Conservation (phyloP, 108 stramenopile genomes). For the Nitzschia putrida region DNA sequence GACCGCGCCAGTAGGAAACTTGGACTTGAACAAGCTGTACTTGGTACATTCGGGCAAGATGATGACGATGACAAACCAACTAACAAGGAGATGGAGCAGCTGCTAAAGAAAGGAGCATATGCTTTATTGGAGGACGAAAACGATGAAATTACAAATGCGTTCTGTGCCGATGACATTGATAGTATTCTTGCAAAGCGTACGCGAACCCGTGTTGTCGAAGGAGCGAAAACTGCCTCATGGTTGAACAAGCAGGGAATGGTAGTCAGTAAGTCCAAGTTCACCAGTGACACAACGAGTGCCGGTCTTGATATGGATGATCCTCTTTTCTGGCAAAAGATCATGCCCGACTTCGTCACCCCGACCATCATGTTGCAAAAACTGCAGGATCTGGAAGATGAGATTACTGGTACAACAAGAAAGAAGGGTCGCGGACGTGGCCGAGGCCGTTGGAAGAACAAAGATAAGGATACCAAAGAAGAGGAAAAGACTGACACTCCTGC, state of each 20-base stretch:
- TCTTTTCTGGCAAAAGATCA: conserved; percentile 93
- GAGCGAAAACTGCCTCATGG: conserved; percentile 88
- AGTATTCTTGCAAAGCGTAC: conserved; percentile 85
- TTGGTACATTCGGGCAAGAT: conserved; percentile 90
- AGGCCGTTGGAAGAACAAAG: conserved; percentile 40
- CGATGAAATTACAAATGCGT: conserved; percentile 81
- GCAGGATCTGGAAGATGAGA: conserved; percentile 51
- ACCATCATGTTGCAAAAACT: conserved; percentile 70
- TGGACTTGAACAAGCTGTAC: conserved; percentile 98
- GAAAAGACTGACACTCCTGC: conserved; percentile 10
- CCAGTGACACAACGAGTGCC: conserved; percentile 66
- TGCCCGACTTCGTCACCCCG: conserved; percentile 93
- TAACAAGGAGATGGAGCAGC: conserved; percentile 90
- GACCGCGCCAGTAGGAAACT: conserved; percentile 96
- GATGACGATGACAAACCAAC: conserved; percentile 89
- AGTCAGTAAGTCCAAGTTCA: conserved; percentile 83
- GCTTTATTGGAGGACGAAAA: conserved; percentile 85
- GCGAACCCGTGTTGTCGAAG: conserved; percentile 86
- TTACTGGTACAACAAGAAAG: conserved; percentile 38
- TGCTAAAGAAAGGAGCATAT: conserved; percentile 92
- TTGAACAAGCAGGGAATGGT: conserved; percentile 84
- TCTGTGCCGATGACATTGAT: conserved; percentile 91
- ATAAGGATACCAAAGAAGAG: conserved; percentile 24
- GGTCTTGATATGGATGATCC: conserved; percentile 89
- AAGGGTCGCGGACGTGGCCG: conserved; percentile 52